Evolutionary conservation across 1,139 yeast genomes (phyloP), one percentile per base, ranked within the genome.

Genomic region (Yamadazyma triangularis): DNA sequence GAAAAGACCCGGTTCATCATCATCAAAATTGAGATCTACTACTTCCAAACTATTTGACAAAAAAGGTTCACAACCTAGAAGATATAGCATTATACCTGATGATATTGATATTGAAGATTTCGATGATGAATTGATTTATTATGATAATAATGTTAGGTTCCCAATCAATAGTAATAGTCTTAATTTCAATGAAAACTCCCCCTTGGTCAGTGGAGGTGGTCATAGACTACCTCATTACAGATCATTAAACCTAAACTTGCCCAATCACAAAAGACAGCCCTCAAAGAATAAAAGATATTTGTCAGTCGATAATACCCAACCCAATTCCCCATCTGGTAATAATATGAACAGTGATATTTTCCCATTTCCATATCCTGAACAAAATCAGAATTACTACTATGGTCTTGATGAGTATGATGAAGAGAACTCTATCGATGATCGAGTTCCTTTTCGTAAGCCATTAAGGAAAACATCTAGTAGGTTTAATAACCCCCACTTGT

Each of bases 41-140:
- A 80, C 88, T 0, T 79, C 87, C 1, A 77, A 79, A 38, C 56
- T 81, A 5, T 81, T 81, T 52, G 88, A 82, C 45, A 73, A 77
- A 14, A 80, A 75, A 39, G 87, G 87, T 0, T 73, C 83, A 0
- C 82, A 79, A 27, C 76, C 87, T 4, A 64, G 89, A 47, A 60
- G 89, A 28, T 81, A 82, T 45, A 79, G 87, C 16, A 83, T 81
- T 19, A 73, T 80, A 4, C 83, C 84, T 1, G 83, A 78, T 48
- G 83, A 78, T 48, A 68, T 77, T 11, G 81, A 77, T 48, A 69
- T 77, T 31, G 85, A 77, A 42, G 85, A 79, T 45, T 76, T 74
- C 41, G 79, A 74, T 40, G 81, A 75, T 34, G 78, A 74, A 34
- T 53, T 70, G 29, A 68, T 69, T 20, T 69, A 69, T 40, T 69